Conservation (phyloP, 371 early-diverging fungal species). For the Mucor plumbeus region DNA sequence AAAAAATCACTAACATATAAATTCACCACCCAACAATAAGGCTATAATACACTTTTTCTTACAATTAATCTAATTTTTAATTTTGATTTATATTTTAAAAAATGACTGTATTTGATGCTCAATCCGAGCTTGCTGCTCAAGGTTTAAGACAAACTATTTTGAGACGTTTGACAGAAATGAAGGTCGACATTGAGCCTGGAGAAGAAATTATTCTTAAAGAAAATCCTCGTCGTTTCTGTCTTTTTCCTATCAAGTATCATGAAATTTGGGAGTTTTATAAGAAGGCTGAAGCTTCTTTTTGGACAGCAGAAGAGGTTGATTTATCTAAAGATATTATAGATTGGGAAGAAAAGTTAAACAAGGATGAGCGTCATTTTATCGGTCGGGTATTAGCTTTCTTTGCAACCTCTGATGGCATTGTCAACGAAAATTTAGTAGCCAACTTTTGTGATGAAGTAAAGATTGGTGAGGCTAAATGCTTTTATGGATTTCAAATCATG, state of each 20-base stretch:
- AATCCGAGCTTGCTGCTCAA: slow-evolving; percentile 24
- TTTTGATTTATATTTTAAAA: background rate
- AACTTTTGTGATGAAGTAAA: slow-evolving; percentile 98
- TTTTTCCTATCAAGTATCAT: slow-evolving; percentile 60
- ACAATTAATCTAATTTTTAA: background rate
- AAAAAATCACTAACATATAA: background rate
- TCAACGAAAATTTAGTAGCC: slow-evolving; percentile 98
- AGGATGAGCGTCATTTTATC: slow-evolving; percentile 96
- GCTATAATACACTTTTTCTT: background rate
- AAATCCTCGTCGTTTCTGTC: slow-evolving; percentile 83
- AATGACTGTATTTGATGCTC: slow-evolving; percentile 29
- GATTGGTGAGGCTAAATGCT: slow-evolving; percentile 97
- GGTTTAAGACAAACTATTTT: slow-evolving; percentile 20
- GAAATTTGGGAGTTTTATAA: slow-evolving; percentile 98
- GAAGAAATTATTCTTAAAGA: slow-evolving; percentile 46
- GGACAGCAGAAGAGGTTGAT: slow-evolving; percentile 99
- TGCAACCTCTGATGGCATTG: slow-evolving; percentile 99
- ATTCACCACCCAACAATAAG: background rate
- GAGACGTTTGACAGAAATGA: slow-evolving; percentile 21
- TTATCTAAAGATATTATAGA: slow-evolving; percentile 92
- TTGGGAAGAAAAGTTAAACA: slow-evolving; percentile 91
- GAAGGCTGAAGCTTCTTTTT: slow-evolving; percentile 98
- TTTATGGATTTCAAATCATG: slow-evolving; percentile 99
- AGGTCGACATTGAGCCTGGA: slow-evolving; percentile 19
- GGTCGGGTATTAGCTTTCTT: slow-evolving; percentile 99